Base-by-base conservation (phyloP, 768 basidiomycete genomes). In the Lentinula detonsa region DNA sequence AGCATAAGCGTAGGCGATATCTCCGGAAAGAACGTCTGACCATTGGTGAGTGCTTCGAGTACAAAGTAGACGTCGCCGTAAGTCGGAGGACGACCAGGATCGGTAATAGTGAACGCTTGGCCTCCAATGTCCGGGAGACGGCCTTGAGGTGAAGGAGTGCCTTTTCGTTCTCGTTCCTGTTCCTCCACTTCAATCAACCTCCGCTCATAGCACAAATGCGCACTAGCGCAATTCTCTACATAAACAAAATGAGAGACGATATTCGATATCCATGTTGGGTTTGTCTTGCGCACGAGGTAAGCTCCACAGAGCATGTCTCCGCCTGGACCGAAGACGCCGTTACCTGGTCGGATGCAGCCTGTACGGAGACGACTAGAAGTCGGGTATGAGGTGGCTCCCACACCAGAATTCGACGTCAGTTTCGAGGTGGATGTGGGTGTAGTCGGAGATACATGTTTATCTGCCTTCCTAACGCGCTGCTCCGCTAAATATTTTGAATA, bases 311-410 rank as follows among this genome's bases (percentile, higher is more conserved):
- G 67, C 66, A 87, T 79, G 69, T 91, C 90, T 4, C 89, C 90
- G 40, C 88, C 83, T 1, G 89, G 85, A 1, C 90, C 90, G 69
- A 83, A 92, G 3, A 90, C 72, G 0, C 87, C 88, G 62, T 91
- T 91, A 0, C 90, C 88, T 2, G 90, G 90, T n/a, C 90, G 83
- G 46, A 92, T 76, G 63, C 83, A 86, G 0, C 90, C 89, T 7
- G 89, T 91, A 55, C 87, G 79, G 49, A 91, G 69, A 11, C 75
- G 66, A 28, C 18, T 3, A 28, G 13, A 13, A 5, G 6, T 33
- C 4, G 51, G 8, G 6, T 23, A 4, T 48, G 46, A 21, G 8
- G 16, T 48, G 1, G 37, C 8, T 3, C 9, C 37, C 8, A 13
- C 13, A 6, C 37, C 1, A 8, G 13, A 39, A 8, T 8, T 39